Evolutionary conservation across 1,284 basidiomycete species (phyloP).

Genomic region (Ganoderma multipileum): DNA sequence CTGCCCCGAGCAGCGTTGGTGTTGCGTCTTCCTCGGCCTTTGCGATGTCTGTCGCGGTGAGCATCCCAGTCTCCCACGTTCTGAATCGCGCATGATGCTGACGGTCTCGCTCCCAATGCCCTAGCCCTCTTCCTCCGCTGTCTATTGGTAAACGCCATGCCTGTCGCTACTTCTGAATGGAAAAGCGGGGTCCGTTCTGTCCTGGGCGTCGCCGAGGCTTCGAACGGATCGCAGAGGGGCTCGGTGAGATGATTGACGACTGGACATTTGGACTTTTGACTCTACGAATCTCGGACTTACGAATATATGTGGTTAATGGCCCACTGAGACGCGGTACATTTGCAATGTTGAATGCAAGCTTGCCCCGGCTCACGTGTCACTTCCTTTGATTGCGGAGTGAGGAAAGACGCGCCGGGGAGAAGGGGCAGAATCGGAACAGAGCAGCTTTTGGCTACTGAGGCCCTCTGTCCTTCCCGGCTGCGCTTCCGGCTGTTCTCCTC

Average conservation of each 20-base stretch:
- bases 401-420: too few relatives aligned
- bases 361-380: too few relatives aligned
- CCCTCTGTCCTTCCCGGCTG: neutral
- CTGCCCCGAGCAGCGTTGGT: neutral
- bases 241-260: neutral
- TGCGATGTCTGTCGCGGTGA: neutral
- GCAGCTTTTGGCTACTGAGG: too few relatives aligned
- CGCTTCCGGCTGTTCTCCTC: neutral
- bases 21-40: too few relatives aligned
- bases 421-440: too few relatives aligned
- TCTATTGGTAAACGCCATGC: neutral
- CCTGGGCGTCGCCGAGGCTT: too few relatives aligned
- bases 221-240: too few relatives aligned
- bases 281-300: neutral
- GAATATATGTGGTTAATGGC: neutral
- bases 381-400: too few relatives aligned
- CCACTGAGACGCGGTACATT: too few relatives aligned
- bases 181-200: too few relatives aligned
- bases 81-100: neutral
- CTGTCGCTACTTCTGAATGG: too few relatives aligned
- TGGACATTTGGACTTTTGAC: neutral
- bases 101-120: neutral
- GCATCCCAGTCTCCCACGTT: neutral
- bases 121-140: neutral
- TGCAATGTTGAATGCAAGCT: too few relatives aligned